Evolutionary conservation across 208 protist species (phyloP), one percentile per base, ranked within the genome.

Genomic region (Trypanosoma scelopori): DNA sequence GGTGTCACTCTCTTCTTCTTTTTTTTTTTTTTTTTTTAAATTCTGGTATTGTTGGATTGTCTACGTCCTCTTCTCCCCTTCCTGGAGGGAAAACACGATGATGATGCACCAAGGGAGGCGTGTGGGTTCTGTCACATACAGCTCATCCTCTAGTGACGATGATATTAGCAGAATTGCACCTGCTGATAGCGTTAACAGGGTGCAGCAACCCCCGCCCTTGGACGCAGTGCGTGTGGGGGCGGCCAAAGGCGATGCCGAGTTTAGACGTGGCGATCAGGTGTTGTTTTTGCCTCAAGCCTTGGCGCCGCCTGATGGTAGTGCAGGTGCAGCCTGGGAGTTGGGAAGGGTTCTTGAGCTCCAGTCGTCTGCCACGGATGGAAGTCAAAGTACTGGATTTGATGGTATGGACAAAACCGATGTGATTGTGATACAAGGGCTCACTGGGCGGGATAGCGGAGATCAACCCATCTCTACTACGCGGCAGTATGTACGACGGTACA

Each of bases 11-110:
- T n/a, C n/a, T n/a, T n/a, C n/a, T n/a, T 3, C 25, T 25, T 63
- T 45, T 74, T 27, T 20, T 57, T n/a, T 49, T 63, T 53, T 41
- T 47, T 30, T 65, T 43, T 2, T 57, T 72, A 5, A 43, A 22
- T 16, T 47, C n/a, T 23, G 39, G 39, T 7, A 15, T 16, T 7
- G 47, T 23, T 7, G 47, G 47, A 6, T 30, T 61, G 18, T 32
- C 37, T 0, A 43, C 52, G 35, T 66, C 53, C 58, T 58, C 12
- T 7, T 43, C 11, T 43, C 7, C 12, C n/a, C 18, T 47, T 16
- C 43, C 16, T 57, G 32, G 4, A 13, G 1, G 13, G 32, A 45
- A 22, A 1, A 23, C 3, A 28, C 6, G 22, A 6, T 42, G 30
- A 32, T n/a, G 32, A 65, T 65, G 45, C 48, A 3, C 22, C 5